Evolutionary conservation across 805 yeast species (phyloP).

Genomic region (Diddensiella caesifluorescens): DNA sequence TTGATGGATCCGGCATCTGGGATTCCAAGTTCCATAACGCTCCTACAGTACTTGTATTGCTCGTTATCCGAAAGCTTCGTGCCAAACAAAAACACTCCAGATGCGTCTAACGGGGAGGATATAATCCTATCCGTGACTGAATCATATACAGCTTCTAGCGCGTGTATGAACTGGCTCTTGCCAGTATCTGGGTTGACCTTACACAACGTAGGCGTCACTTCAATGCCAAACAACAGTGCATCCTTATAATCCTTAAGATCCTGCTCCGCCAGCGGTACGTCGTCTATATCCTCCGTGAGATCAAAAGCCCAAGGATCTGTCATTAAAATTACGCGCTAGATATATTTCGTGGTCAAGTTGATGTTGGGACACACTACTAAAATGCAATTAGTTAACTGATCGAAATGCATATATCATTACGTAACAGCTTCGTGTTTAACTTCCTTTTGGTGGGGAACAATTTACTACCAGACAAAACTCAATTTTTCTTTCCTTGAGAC

Average conservation of each 20-base stretch:
- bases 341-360: too few species aligned
- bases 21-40: constrained; percentile 42
- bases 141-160: constrained; percentile 51
- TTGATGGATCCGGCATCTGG: constrained; percentile 51
- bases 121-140: constrained; percentile 62
- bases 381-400: too few species aligned
- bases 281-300: constrained; percentile 7
- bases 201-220: constrained; percentile 32
- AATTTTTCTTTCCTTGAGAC: too few species aligned
- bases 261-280: constrained; percentile 10
- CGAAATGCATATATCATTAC: too few species aligned
- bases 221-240: constrained; percentile 34
- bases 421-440: too few species aligned
- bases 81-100: constrained; percentile 60
- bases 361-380: too few species aligned
- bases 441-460: too few species aligned
- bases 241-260: constrained; percentile 27
- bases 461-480: too few species aligned
- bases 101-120: constrained; percentile 60
- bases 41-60: constrained; percentile 39
- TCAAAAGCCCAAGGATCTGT: not conserved
- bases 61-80: constrained; percentile 29
- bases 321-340: too few species aligned
- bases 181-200: constrained; percentile 13
- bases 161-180: constrained; percentile 20